Base-by-base conservation (phyloP, 345 rosid genomes). In the Raphanus sativus region DNA sequence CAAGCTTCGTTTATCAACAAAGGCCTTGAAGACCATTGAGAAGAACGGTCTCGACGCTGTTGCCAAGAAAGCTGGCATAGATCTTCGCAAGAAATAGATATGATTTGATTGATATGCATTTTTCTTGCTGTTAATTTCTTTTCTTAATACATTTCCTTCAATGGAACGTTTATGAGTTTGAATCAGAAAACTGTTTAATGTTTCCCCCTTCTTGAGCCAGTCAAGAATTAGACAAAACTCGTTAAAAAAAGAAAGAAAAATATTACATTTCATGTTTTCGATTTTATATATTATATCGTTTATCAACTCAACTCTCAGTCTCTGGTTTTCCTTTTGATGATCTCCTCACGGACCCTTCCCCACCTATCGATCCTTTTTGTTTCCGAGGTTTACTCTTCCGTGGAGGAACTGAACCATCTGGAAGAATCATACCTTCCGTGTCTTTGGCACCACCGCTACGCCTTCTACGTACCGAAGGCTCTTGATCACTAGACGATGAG, bases 31-130 rank as follows among this genome's bases (percentile, higher is more conserved):
- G 89, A 95, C 98, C 24, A 91, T 91, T 50, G 97, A 95, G 86
- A 95, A 95, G 79, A 90, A 95, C 10, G 97, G 99, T 42, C 85
- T 92, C 40, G 98, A 92, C 70, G 98, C 98, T 50, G 98, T 95
- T 72, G 97, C 99, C 78, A 92, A 92, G 86, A 95, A 95, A 84
- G 97, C 98, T 0, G 97, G 97, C 64, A 87, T 95, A 4, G 96
- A 95, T 85, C 93, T 95, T 76, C 70, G 91, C 52, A 95, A 90
- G 85, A 68, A 80, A 59, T 80, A 80, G 69, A 52, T 28, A 28
- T 42, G 36, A 61, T 28, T 28, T 10, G 5, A 8, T 63, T 16
- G 4, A 62, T 78, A 12, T 79, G 40, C 10, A 36, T 36, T 73
- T 62, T 11, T 62, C 74, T 73, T 73, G 61, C 61, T 73, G 3